These are phyloP conservation scores for Exophiala calicioides DNA, from an alignment of 2,329 filamentous ascomycete species.

Conservation along the genomic window DNA sequence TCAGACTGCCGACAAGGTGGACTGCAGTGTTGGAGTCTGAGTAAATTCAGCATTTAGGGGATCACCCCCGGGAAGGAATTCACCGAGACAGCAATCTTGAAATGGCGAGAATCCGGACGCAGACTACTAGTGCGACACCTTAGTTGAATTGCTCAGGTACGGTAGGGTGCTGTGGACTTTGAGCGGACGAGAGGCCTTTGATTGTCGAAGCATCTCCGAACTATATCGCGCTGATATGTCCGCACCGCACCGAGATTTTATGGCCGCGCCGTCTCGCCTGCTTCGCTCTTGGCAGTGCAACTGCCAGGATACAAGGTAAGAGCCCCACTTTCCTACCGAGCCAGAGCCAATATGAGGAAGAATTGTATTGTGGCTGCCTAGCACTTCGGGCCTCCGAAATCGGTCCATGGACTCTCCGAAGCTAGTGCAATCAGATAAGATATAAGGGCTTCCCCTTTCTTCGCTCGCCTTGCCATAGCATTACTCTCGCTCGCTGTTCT, in stretches of 20 bases:
- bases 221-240: slow-evolving; percentile 19
- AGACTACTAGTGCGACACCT: slow-evolving; percentile 34
- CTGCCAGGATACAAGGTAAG: too few species aligned
- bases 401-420: background rate
- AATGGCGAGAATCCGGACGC: slow-evolving; percentile 31
- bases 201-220: too few species aligned
- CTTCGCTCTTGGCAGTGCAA: too few species aligned
- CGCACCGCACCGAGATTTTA: slow-evolving; percentile 19
- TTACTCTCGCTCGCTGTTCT: background rate
- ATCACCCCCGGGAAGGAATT: slow-evolving; percentile 35
- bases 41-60: slow-evolving; percentile 33
- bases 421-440: slow-evolving; percentile 22
- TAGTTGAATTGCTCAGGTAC: slow-evolving; percentile 36
- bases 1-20: slow-evolving; percentile 34
- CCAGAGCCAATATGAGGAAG: slow-evolving; percentile 3
- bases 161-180: slow-evolving; percentile 35
- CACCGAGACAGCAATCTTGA: slow-evolving; percentile 32
- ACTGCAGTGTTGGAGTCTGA: slow-evolving; percentile 33
- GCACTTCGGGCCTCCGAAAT: slow-evolving; percentile 1
- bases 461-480: background rate
- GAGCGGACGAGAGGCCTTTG: slow-evolving; percentile 34
- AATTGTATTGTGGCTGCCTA: background rate
- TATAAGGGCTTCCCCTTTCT: slow-evolving; percentile 8
- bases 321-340: background rate
- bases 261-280: background rate